These are phyloP conservation scores for Acephala macrosclerotiorum DNA, from an alignment of 2,329 filamentous ascomycete genomes.

Conservation along the genomic window DNA sequence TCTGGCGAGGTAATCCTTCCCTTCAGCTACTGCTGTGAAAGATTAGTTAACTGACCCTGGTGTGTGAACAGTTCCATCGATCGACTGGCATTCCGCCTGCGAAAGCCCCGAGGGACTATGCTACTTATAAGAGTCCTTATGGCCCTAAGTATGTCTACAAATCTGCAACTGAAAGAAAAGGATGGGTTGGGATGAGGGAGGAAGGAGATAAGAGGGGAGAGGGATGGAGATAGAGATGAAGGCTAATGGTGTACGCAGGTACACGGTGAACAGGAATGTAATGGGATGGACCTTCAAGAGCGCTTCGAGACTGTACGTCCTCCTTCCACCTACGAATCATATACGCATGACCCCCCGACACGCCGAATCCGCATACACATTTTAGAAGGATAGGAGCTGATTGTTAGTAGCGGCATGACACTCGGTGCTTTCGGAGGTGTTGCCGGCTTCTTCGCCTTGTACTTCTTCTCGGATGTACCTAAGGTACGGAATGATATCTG, in stretches of 20 bases:
- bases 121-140: conserved; percentile 66
- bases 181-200: too few relatives aligned
- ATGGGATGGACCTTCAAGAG: conserved; percentile 59
- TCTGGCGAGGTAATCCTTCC: conserved; percentile 23
- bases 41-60: background rate
- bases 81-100: conserved; percentile 33
- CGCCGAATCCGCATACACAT: background rate
- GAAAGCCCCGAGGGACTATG: conserved; percentile 28
- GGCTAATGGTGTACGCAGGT: conserved; percentile 53
- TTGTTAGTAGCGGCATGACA: conserved; percentile 55
- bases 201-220: background rate
- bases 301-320: conserved; percentile 56
- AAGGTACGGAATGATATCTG: conserved; percentile 66
- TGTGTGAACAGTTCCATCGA: conserved; percentile 27
- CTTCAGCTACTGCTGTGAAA: conserved; percentile 25
- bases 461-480: conserved; percentile 70
- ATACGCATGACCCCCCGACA: background rate
- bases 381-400: conserved; percentile 6
- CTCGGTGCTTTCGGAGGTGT: conserved; percentile 63
- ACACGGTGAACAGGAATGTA: conserved; percentile 64
- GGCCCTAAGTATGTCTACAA: conserved; percentile 73
- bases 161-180: too few relatives aligned
- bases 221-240: background rate
- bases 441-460: conserved; percentile 59
- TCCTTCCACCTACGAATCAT: background rate